These are phyloP conservation scores for Wolfiporia cocos DNA, from an alignment of 1,284 basidiomycete species.

Conservation along the genomic window DNA sequence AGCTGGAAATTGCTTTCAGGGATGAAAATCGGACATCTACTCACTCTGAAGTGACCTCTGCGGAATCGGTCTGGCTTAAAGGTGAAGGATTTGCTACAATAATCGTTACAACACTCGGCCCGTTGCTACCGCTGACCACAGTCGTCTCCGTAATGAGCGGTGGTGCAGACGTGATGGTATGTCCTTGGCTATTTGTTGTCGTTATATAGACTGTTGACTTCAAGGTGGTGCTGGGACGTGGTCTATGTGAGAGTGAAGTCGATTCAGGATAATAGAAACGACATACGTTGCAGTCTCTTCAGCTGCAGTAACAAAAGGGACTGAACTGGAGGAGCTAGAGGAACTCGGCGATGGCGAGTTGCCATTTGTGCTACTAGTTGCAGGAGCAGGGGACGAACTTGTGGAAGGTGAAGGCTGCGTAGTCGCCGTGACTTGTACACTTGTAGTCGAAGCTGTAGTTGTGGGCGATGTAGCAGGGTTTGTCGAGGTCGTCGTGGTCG, in stretches of 20 bases:
- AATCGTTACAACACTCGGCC: constrained; percentile 53
- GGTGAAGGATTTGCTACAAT: constrained; percentile 64
- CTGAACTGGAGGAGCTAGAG: background rate
- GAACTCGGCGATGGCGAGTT: background rate
- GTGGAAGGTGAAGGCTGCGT: background rate
- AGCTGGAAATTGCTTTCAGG: background rate
- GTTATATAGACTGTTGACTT: constrained; percentile 45
- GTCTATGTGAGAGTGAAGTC: background rate
- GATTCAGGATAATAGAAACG: background rate
- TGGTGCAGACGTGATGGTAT: constrained; percentile 43
- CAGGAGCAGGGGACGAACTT: background rate
- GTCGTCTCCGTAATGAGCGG: constrained; percentile 48
- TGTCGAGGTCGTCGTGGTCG: background rate
- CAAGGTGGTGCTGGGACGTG: constrained; percentile 44
- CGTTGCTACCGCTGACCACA: constrained; percentile 48
- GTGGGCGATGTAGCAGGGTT: background rate
- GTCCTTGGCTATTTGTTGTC: constrained; percentile 54
- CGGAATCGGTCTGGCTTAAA: constrained; percentile 37
- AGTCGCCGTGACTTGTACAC: background rate
- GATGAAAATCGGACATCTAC: constrained; percentile 14
- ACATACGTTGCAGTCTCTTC: background rate
- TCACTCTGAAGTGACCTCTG: constrained; percentile 36
- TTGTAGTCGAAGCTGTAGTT: background rate
- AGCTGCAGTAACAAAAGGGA: background rate
- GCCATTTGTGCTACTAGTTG: background rate